Evolutionary conservation across 331 rosid species (phyloP).

Genomic region (Malus hybrid): DNA sequence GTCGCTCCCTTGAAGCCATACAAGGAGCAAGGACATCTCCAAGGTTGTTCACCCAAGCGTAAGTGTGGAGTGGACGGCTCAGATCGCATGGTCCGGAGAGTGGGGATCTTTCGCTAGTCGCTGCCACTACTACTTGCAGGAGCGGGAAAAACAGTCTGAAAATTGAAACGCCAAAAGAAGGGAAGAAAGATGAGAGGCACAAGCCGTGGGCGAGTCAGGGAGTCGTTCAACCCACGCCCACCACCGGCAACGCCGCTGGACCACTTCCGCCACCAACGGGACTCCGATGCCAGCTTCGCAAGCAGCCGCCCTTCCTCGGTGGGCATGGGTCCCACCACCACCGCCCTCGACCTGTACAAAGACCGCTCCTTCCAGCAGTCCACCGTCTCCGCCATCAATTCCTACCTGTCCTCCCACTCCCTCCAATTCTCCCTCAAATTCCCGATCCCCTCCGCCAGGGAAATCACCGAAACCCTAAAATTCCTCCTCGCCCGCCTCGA

Average conservation of each 20-base stretch:
- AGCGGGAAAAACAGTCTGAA: neutral
- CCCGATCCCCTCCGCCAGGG: conserved; percentile 63
- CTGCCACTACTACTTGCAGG: neutral
- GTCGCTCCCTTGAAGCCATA: too few species aligned
- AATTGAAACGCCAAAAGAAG: neutral
- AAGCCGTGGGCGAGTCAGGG: conserved; percentile 48
- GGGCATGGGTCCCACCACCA: conserved; percentile 35
- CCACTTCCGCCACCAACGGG: conserved; percentile 35
- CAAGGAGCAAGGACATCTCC: too few species aligned
- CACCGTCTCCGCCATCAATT: conserved; percentile 47
- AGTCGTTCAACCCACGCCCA: conserved; percentile 39
- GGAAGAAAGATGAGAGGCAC: conserved; percentile 42
- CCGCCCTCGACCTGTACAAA: conserved; percentile 66
- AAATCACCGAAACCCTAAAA: conserved; percentile 55
- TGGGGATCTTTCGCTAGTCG: neutral
- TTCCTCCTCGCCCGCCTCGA: conserved; percentile 49
- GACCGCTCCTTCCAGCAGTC: conserved; percentile 57
- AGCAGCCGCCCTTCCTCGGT: conserved; percentile 82
- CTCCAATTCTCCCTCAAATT: conserved; percentile 43
- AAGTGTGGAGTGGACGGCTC: neutral
- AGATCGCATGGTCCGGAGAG: neutral
- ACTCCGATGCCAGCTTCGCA: conserved; percentile 80
- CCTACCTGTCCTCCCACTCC: conserved; percentile 47
- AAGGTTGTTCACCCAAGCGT: too few species aligned
- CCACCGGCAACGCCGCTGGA: conserved; percentile 33